Conservation (phyloP, 805 yeast genomes). For the Sungouiella thailandica region DNA sequence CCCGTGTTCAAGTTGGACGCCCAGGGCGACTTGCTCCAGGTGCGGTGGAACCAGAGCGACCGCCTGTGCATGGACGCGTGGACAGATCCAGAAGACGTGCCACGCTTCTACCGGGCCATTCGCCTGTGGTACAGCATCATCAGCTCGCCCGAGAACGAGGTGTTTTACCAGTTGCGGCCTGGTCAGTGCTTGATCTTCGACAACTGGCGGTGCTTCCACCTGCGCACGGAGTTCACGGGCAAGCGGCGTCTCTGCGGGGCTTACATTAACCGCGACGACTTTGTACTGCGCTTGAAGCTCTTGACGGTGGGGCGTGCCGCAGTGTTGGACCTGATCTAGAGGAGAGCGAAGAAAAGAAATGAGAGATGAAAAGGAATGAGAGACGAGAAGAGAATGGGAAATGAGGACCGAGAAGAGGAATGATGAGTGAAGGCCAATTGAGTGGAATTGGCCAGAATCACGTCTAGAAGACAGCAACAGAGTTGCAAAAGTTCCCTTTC, state of each 20-base stretch:
- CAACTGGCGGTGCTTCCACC: conserved; percentile 70
- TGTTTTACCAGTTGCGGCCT: conserved; percentile 52
- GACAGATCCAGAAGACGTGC: conserved; percentile 45
- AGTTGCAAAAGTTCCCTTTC: too few species aligned
- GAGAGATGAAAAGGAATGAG: too few species aligned
- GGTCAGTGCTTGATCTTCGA: conserved; percentile 66
- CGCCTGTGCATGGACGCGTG: conserved; percentile 54
- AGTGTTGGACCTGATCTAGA: conserved; percentile 31
- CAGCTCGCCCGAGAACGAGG: conserved; percentile 44
- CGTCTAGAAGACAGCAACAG: not conserved
- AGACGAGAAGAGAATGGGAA: too few species aligned
- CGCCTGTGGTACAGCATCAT: conserved; percentile 53
- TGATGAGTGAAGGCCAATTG: not conserved
- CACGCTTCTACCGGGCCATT: conserved; percentile 53
- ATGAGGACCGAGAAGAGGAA: not conserved
- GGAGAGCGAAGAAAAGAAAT: too few species aligned
- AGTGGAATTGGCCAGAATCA: not conserved
- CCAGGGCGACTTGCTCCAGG: conserved; percentile 51
- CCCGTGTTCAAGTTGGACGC: conserved; percentile 55
- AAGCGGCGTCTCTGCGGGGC: conserved; percentile 71
- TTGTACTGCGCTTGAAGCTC: conserved; percentile 39
- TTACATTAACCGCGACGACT: conserved; percentile 64
- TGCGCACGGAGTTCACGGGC: conserved; percentile 63
- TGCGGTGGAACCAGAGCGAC: conserved; percentile 70
- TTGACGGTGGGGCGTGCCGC: conserved; percentile 45